Evolutionary conservation across 768 basidiomycete species (phyloP), one percentile per base, ranked within the genome.

Genomic region (Pleurotus tuber-regium): DNA sequence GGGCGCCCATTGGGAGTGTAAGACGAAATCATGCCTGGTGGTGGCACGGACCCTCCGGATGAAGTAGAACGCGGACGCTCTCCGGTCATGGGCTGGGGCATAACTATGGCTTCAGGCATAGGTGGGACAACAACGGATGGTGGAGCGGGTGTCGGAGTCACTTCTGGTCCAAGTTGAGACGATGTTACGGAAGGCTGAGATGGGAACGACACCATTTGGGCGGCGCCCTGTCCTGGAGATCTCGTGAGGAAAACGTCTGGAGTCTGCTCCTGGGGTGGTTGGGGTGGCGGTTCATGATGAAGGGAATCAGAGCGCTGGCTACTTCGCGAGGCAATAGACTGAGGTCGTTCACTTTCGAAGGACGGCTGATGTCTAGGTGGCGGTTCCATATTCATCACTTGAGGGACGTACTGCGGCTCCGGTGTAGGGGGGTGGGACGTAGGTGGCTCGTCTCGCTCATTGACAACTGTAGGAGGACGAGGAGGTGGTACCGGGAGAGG

Each of bases 61-160:
- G 46, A 46, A 9, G 21, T 24, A 14, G 46, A 48, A 8, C 46
- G 46, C 10, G 46, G 46, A 26, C 46, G 46, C 23, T 48, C 46
- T 30, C 31, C 30, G 23, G 46, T 8, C 29, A 35, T 19, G 1
- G 46, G 46, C 14, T 35, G 46, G 14, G 46, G 46, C 46, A 48
- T 48, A 31, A 48, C 46, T 10, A 48, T 48, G 23, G 46, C 28
- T 21, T 48, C 46, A 16, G 46, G 46, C 46, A 48, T 48, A 14
- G 11, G 11, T 14, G 9, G 11, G 35, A 48, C n/a, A 23, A 21
- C 21, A 10, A 23, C 28, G 10, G 46, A 48, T 4, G 46, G 30
- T 11, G 46, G 46, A 11, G 29, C 19, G 9, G 46, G 29, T 2
- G 46, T 16, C 18, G 31, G 46, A 4, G 46, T 48, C 7, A 35